Base-by-base conservation (phyloP, 805 yeast genomes). In the Ogataea angusta region DNA sequence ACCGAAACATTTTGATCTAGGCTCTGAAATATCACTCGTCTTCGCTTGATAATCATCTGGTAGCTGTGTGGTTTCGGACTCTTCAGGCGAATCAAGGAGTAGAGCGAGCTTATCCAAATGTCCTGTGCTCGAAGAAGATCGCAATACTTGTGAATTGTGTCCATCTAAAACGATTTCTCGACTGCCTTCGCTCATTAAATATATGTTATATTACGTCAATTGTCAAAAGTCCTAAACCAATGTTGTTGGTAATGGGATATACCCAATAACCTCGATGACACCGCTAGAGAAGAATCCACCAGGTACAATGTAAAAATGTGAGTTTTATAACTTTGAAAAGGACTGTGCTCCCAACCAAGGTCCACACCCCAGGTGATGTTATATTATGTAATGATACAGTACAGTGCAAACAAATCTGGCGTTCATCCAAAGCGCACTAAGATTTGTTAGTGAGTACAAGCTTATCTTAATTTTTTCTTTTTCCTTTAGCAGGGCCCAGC, bases 1-100 rank as follows among this genome's bases (percentile, higher is more conserved):
- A 0, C 87, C 89, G 66, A 85, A 85, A 1, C 85, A 66, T 26
- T 33, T 46, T 10, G 50, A 38, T 8, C 14, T 28, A 6, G 27
- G 30, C 9, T 29, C 33, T 10, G 36, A 36, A 17, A 37, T 6
- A 1, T n/a, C 16, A 14, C 10, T 13, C 5, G 30, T 12, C 6
- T 13, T 5, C 8, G 12, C 14, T 6, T 24, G 27, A 5, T 10
- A n/a, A 12, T 24, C 27, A 24, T 24, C 13, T 12, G n/a, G 27
- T 24, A n/a, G 10, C 14, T 10, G 14, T 5, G 14, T n/a, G 14
- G 13, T n/a, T 10, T 12, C 27, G 10, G 14, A 24, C n/a, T 10
- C 14, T 5, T 24, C 27, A 12, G 27, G n/a, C 1, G 30, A 27
- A 6, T 27, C 14, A n/a, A 10, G 30, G 16, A 12, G 13, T 13